These are phyloP conservation scores for Zygosaccharomyces lentus DNA, from an alignment of 805 yeast species.

Conservation along the genomic window DNA sequence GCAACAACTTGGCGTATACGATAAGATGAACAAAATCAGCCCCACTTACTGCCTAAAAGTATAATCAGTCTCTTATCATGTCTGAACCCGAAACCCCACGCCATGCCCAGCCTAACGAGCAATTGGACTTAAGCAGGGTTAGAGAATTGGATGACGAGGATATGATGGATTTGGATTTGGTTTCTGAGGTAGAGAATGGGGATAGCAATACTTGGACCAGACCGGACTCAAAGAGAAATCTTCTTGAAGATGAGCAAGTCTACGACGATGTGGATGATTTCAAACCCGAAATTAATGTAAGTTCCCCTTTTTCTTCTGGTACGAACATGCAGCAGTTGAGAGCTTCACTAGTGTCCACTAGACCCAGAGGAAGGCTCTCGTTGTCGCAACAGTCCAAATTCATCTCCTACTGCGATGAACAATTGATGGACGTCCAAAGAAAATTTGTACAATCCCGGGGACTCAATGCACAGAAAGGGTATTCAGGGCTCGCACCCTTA, in stretches of 20 bases:
- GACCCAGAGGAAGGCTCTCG: slow-evolving; percentile 31
- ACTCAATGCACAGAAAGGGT: slow-evolving; percentile 31
- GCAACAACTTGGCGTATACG: too few relatives aligned
- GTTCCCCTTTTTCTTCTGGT: slow-evolving; percentile 31
- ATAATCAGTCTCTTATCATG: slow-evolving; percentile 9
- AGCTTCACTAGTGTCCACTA: slow-evolving; percentile 13
- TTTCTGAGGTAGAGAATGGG: slow-evolving; percentile 10
- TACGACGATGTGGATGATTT: slow-evolving; percentile 33
- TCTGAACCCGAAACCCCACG: slow-evolving; percentile 31
- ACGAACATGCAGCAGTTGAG: slow-evolving; percentile 10
- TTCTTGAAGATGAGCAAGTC: slow-evolving; percentile 10
- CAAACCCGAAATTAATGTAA: slow-evolving; percentile 28
- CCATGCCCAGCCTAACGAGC: slow-evolving; percentile 30
- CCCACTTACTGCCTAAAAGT: not conserved
- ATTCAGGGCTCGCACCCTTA: slow-evolving; percentile 34
- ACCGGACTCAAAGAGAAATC: slow-evolving; percentile 8
- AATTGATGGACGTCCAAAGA: slow-evolving; percentile 51
- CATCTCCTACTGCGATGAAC: slow-evolving; percentile 50
- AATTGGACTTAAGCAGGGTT: slow-evolving; percentile 21
- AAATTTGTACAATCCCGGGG: slow-evolving; percentile 46
- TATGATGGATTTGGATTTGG: slow-evolving; percentile 28
- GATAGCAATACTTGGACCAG: slow-evolving; percentile 1
- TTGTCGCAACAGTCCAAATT: slow-evolving; percentile 53
- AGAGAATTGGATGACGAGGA: slow-evolving; percentile 29
- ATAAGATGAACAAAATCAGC: not conserved